Conservation (phyloP, 2,329 filamentous ascomycete species). For the Sclerotinia sclerotiorum region DNA sequence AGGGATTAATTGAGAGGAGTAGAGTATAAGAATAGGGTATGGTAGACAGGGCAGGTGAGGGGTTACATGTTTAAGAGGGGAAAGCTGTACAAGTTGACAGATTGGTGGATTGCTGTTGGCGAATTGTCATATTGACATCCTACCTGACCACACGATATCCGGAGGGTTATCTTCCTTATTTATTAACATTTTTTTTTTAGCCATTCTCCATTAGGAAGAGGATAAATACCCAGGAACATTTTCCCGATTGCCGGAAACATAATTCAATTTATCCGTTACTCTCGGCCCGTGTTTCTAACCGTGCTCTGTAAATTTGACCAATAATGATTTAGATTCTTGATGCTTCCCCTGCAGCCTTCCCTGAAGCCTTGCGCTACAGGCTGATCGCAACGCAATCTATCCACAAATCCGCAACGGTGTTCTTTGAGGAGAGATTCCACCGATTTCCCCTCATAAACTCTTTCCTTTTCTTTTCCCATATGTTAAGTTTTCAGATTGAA, state of each 20-base stretch:
- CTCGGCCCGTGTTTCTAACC: conserved; percentile 14
- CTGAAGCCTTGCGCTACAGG: conserved; percentile 37
- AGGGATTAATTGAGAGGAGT: conserved; percentile 29
- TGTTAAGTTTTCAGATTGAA: conserved; percentile 31
- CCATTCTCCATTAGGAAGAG: background rate
- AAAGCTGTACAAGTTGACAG: background rate
- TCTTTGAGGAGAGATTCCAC: conserved; percentile 15
- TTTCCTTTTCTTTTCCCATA: conserved; percentile 14
- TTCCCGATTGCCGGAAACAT: conserved; percentile 11
- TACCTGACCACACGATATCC: background rate
- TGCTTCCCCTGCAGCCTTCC: conserved; percentile 32
- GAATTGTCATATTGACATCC: background rate
- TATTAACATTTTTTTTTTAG: background rate
- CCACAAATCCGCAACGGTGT: conserved; percentile 29
- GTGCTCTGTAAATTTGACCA: background rate
- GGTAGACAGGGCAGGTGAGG: background rate
- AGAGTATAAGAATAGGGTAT: background rate
- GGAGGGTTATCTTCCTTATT: background rate
- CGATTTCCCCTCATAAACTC: background rate
- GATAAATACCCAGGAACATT: conserved; percentile 16
- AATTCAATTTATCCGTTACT: conserved; percentile 21
- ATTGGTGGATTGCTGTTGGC: background rate
- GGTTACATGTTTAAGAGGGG: background rate
- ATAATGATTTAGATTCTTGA: background rate
- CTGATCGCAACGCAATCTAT: conserved; percentile 30